Base-by-base conservation (phyloP, 495 filamentous ascomycete species). In the Bathelium albidoporum region DNA sequence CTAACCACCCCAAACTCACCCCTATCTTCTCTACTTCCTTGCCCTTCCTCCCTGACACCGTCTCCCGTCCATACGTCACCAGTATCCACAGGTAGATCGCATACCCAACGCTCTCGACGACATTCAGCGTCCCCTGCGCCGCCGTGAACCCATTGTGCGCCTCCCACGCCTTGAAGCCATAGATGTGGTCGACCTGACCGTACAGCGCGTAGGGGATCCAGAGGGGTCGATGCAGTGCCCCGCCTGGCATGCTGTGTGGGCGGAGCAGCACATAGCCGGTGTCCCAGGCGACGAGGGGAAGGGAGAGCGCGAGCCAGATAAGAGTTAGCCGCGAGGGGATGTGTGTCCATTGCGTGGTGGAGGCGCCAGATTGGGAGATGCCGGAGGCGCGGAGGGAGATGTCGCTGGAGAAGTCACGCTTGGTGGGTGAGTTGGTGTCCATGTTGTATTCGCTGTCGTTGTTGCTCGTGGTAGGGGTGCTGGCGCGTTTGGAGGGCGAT, bases 211-310 rank as follows among this genome's bases (percentile, higher is more conserved):
- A 96, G 0, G 89, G 91, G 16, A 75, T 75, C 83, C 83, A 96
- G 59, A 97, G 67, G 5, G 88, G 88, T 67, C 79, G 83, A 74
- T 95, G 89, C 53, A 89, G 75, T 39, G 75, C 73, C 5, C 91
- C 90, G 63, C 89, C 89, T 0, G 87, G 83, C 90, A 97, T 95
- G 55, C 82, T 86, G 74, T 85, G 82, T 32, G 93, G 93, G 22
- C 93, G 89, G 49, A 91, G 75, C 32, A 96, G 75, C 43, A 95
- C 84, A 77, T 95, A 96, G 58, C 78, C 78, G 9, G 84, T 80
- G 77, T 97, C 93, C 91, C 91, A 95, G 52, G 80, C 66, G n/a
- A 93, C 87, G 61, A 92, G 77, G 2, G 91, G 90, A 2, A 93
- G 75, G n/a, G 90, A 91, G 60, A 92, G 32, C 55, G 81, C 66